Evolutionary conservation across 2,329 filamentous ascomycete genomes (phyloP).

Genomic region (Phymatotrichopsis omnivora): DNA sequence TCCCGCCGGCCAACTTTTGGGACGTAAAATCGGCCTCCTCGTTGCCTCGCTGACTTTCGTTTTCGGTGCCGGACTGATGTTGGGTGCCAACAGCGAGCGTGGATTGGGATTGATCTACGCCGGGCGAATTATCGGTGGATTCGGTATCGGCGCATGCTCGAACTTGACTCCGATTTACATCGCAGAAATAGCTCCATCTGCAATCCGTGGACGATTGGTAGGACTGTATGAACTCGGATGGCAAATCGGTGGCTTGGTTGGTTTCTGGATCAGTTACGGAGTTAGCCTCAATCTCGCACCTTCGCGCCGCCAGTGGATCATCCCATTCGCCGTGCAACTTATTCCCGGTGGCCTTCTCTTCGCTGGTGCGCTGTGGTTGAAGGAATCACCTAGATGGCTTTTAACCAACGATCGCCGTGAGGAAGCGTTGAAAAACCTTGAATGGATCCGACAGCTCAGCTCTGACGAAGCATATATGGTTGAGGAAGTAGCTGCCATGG

Average conservation of each 20-base stretch:
- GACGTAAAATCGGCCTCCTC: constrained; percentile 43
- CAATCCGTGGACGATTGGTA: constrained; percentile 53
- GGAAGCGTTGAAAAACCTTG: constrained; percentile 39
- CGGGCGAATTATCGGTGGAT: constrained; percentile 52
- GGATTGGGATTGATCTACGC: constrained; percentile 44
- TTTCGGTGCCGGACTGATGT: constrained; percentile 34
- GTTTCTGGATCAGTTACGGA: constrained; percentile 55
- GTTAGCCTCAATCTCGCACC: constrained; percentile 41
- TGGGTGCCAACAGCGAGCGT: constrained; percentile 9
- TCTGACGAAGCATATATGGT: constrained; percentile 48
- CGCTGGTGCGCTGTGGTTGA: constrained; percentile 29
- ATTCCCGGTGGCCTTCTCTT: constrained; percentile 34
- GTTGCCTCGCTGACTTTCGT: constrained; percentile 40
- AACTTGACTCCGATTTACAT: constrained; percentile 56
- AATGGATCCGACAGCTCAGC: constrained; percentile 47
- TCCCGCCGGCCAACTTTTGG: constrained; percentile 42
- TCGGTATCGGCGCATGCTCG: constrained; percentile 53
- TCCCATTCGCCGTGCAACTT: constrained; percentile 46
- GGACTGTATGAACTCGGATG: constrained; percentile 58
- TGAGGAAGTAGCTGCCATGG: constrained; percentile 50
- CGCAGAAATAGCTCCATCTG: constrained; percentile 50
- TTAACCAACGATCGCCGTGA: constrained; percentile 28
- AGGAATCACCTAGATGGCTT: constrained; percentile 32
- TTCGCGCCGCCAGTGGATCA: constrained; percentile 49
- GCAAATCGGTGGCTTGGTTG: constrained; percentile 53